Conservation (phyloP, 495 filamentous ascomycete species). For the Platismatia glauca region DNA sequence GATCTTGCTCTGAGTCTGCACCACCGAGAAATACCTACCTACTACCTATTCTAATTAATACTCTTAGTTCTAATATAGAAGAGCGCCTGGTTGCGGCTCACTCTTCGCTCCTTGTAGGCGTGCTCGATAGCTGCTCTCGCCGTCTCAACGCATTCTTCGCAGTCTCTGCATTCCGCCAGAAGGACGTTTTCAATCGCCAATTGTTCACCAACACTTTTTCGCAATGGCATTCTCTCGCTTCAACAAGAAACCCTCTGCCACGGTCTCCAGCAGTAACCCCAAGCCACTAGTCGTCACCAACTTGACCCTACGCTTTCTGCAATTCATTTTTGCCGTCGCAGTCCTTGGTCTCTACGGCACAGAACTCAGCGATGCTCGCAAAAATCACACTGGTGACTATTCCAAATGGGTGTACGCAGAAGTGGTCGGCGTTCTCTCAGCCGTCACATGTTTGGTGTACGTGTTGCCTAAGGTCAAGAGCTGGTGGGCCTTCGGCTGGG, state of each 20-base stretch:
- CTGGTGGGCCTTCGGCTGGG: constrained; percentile 55
- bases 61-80: too few species aligned
- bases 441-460: constrained; percentile 53
- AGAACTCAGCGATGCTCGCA: constrained; percentile 53
- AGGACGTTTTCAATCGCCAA: too few species aligned
- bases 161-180: too few species aligned
- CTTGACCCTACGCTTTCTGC: constrained; percentile 52
- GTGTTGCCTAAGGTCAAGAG: constrained; percentile 52
- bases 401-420: constrained; percentile 72
- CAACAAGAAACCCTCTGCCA: constrained; percentile 16
- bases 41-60: too few species aligned
- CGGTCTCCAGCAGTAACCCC: constrained; percentile 14
- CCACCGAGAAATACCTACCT: too few species aligned
- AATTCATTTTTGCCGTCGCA: constrained; percentile 64
- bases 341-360: constrained; percentile 72
- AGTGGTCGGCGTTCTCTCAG: constrained; percentile 51
- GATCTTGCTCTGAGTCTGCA: too few species aligned
- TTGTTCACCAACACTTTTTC: too few species aligned
- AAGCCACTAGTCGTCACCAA: constrained; percentile 23
- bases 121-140: too few species aligned
- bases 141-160: too few species aligned
- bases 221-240: constrained; percentile 18
- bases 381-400: constrained; percentile 42
- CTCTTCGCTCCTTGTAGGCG: too few species aligned
- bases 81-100: too few species aligned